phyloP scores from a whole-genome alignment of 1,139 yeast species.

The Blastobotrys elegans region DNA sequence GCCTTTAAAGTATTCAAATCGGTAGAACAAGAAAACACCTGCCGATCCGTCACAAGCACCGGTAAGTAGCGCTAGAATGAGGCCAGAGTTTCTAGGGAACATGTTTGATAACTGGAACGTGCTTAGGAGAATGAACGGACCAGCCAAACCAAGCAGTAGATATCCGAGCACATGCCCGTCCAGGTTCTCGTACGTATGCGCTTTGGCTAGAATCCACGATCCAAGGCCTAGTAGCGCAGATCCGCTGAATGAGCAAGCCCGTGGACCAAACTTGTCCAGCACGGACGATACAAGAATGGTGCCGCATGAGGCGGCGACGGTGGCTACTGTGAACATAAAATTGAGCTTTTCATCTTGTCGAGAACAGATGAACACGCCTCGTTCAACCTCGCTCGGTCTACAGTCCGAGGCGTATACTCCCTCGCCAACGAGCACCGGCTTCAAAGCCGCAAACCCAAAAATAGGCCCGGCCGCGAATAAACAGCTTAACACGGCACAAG shows the following conservation, averaged over 20 bases:
- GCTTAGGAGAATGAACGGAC: slow-evolving; percentile 80
- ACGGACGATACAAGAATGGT: slow-evolving; percentile 79
- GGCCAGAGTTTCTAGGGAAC: slow-evolving; percentile 67
- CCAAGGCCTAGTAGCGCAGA: slow-evolving; percentile 53
- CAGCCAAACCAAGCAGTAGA: slow-evolving; percentile 66
- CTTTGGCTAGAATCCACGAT: slow-evolving; percentile 39
- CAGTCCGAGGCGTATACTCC: slow-evolving; percentile 71
- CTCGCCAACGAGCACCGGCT: slow-evolving; percentile 70
- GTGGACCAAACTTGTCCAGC: slow-evolving; percentile 75
- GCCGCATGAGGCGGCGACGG: slow-evolving; percentile 79
- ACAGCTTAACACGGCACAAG: slow-evolving; percentile 82
- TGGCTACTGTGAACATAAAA: slow-evolving; percentile 77
- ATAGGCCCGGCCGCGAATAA: slow-evolving; percentile 87
- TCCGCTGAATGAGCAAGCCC: slow-evolving; percentile 73
- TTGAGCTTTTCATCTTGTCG: slow-evolving; percentile 79
- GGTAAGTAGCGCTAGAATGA: slow-evolving; percentile 63
- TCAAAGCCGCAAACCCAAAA: slow-evolving; percentile 88
- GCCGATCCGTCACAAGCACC: slow-evolving; percentile 79
- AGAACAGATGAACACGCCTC: slow-evolving; percentile 43
- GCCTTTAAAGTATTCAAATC: slow-evolving; percentile 47
- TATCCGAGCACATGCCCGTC: slow-evolving; percentile 67
- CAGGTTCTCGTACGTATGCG: slow-evolving; percentile 29
- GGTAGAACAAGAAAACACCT: slow-evolving; percentile 63
- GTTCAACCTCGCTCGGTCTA: slow-evolving; percentile 28
- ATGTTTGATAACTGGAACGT: slow-evolving; percentile 71